These are phyloP conservation scores for Peniophora sp. DNA, from an alignment of 1,284 basidiomycete species.

Conservation along the genomic window DNA sequence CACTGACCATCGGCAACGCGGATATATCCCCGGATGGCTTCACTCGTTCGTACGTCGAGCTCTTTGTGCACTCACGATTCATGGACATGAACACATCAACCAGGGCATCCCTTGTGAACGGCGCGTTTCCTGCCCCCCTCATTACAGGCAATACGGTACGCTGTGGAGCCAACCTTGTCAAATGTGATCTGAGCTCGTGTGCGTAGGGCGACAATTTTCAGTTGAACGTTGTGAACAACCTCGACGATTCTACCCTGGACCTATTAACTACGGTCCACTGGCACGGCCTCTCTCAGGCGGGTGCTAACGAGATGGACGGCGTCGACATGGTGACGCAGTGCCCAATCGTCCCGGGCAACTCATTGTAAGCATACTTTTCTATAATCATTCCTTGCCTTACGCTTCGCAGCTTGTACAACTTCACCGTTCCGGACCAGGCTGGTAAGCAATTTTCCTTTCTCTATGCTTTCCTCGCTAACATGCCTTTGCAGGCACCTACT, in stretches of 20 bases:
- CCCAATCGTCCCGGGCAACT: conserved; percentile 27
- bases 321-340: conserved; percentile 31
- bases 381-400: no score
- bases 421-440: conserved; percentile 21
- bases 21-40: conserved; percentile 19
- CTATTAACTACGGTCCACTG: conserved; percentile 12
- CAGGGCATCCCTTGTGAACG: conserved; percentile 1
- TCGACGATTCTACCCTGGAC: background rate
- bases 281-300: conserved; percentile 21
- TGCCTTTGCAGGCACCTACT: no score
- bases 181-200: background rate
- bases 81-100: background rate
- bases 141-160: conserved; percentile 9
- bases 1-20: conserved; percentile 14
- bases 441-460: conserved; percentile 6
- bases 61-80: background rate
- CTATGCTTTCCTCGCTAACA: no score
- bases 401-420: conserved; percentile 7
- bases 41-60: background rate
- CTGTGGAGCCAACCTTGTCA: background rate
- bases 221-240: background rate
- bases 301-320: conserved; percentile 19
- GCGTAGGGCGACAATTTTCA: background rate
- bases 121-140: background rate
- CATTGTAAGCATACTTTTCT: no score